These are phyloP conservation scores for Neurospora cerealis DNA, from an alignment of 495 filamentous ascomycete genomes.

Conservation along the genomic window DNA sequence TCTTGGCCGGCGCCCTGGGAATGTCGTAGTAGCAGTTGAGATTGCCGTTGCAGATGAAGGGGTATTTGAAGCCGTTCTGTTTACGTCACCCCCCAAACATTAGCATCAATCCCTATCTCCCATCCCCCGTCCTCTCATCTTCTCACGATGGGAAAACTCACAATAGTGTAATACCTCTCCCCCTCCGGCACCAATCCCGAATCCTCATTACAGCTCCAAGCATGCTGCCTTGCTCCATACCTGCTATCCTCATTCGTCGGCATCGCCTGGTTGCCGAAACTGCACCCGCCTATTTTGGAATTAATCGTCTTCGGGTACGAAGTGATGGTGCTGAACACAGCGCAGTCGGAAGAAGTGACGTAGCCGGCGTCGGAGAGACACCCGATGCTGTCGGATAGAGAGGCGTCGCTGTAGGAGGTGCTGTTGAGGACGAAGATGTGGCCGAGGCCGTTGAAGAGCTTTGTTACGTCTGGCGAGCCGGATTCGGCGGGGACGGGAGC, in stretches of 20 bases:
- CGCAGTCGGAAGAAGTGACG: constrained; percentile 19
- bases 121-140: no score
- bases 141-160: no score
- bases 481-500: not conserved
- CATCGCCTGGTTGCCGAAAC: constrained; percentile 18
- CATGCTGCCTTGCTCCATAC: constrained; percentile 19
- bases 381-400: constrained; percentile 16
- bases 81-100: no score
- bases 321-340: constrained; percentile 16
- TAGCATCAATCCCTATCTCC: not conserved
- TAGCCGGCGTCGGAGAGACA: constrained; percentile 20
- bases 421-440: constrained; percentile 23
- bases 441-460: constrained; percentile 18
- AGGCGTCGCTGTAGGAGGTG: constrained; percentile 5
- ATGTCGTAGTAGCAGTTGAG: constrained; percentile 25
- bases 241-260: constrained; percentile 24
- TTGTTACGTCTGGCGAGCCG: not conserved
- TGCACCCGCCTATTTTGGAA: constrained; percentile 20
- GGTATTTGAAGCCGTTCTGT: constrained; percentile 17
- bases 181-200: not conserved
- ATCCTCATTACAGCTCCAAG: constrained; percentile 15
- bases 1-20: constrained; percentile 4
- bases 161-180: constrained; percentile 21
- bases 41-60: constrained; percentile 27
- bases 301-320: constrained; percentile 18